Percentiles rank a stretch among this genome's conserved stretches.
These are phyloP conservation scores for Botrytis pseudocinerea DNA, from an alignment of 2,329 filamentous ascomycete species.

Conservation along the genomic window DNA sequence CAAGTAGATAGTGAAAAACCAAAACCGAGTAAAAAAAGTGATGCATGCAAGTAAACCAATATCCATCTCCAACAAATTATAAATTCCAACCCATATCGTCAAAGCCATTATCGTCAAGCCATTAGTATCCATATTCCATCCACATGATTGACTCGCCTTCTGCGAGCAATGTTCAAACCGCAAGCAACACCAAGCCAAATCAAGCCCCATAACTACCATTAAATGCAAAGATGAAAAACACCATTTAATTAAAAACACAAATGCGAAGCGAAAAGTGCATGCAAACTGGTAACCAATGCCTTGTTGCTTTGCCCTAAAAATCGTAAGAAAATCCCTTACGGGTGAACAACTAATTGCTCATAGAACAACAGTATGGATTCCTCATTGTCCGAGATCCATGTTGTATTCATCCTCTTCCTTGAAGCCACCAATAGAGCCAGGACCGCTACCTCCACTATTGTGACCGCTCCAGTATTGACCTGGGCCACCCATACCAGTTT, in stretches of 20 bases:
- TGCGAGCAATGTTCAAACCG: conserved; percentile 32
- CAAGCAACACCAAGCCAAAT: conserved; percentile 30
- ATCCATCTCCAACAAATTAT: conserved; percentile 21
- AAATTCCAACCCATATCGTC: conserved; percentile 12
- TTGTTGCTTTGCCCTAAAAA: conserved; percentile 9
- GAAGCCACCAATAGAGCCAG: conserved; percentile 69
- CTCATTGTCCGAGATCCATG: conserved; percentile 67
- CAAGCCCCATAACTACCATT: conserved; percentile 36
- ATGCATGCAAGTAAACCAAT: conserved; percentile 18
- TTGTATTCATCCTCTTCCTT: conserved; percentile 94
- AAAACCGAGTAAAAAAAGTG: conserved; percentile 2
- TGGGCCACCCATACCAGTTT: conserved; percentile 36
- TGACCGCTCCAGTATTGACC: conserved; percentile 66
- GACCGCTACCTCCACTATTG: conserved; percentile 71
- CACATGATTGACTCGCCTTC: conserved; percentile 31
- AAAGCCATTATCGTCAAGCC: not conserved
- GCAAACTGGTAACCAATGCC: conserved; percentile 11
- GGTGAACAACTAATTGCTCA: not conserved
- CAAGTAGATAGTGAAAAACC: conserved; percentile 6
- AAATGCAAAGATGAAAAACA: conserved; percentile 39
- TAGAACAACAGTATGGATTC: conserved; percentile 19
- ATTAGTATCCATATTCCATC: conserved; percentile 21
- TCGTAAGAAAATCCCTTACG: not conserved
- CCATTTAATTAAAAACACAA: conserved; percentile 37
- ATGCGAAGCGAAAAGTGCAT: conserved; percentile 30